Conservation (phyloP, 176 grass and related monocot species). For the Elymus sibiricus region DNA sequence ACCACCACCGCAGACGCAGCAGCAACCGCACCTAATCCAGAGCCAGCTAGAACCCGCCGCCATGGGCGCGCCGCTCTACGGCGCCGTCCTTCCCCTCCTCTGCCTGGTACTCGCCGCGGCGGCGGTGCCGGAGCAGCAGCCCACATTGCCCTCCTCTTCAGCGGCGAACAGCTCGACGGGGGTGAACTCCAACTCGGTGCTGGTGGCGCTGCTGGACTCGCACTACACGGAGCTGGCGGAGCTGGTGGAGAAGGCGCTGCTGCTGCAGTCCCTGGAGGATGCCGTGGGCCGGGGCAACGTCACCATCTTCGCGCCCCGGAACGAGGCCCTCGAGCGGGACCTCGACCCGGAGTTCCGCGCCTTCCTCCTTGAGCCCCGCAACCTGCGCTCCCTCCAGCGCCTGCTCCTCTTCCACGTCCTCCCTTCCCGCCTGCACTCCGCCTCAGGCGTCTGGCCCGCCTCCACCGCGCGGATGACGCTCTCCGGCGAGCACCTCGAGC, state of each 20-base stretch:
- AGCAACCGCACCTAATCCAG: neutral
- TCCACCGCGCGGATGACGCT: constrained; percentile 35
- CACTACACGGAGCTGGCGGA: constrained; percentile 76
- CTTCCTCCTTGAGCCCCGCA: constrained; percentile 85
- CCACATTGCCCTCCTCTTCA: constrained; percentile 18
- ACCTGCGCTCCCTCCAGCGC: constrained; percentile 51
- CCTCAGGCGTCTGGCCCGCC: neutral
- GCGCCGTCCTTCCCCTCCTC: neutral
- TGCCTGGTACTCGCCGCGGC: neutral
- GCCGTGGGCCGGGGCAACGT: constrained; percentile 55
- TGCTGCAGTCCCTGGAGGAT: constrained; percentile 60
- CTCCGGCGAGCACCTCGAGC: constrained; percentile 44
- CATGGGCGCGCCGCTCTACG: constrained; percentile 18
- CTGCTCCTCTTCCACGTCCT: constrained; percentile 76
- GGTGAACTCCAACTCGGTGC: constrained; percentile 77
- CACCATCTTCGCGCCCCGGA: constrained; percentile 74
- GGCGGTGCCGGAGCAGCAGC: neutral
- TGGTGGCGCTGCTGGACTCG: constrained; percentile 73
- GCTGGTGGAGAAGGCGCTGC: constrained; percentile 83
- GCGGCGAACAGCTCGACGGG: neutral
- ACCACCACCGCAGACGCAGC: neutral
- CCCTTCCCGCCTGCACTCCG: constrained; percentile 34
- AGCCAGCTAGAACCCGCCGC: neutral
- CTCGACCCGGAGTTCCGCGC: constrained; percentile 81
- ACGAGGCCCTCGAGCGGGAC: constrained; percentile 69